Evolutionary conservation across 306 rosid species (phyloP), one percentile per base, ranked within the genome.

Genomic region (Vachellia collinsii): DNA sequence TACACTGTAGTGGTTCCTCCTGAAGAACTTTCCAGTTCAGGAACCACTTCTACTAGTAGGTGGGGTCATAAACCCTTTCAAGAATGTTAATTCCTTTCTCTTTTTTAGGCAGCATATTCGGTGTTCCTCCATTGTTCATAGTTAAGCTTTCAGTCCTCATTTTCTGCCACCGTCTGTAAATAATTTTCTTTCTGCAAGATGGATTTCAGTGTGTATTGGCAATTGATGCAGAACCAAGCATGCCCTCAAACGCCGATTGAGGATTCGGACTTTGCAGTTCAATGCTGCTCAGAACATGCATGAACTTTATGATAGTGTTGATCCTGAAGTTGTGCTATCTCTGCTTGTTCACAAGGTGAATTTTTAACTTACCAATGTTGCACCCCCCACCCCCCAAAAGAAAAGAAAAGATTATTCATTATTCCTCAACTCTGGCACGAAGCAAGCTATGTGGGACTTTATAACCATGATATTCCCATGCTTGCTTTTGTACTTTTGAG

Each of bases 1-100:
- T 95, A 95, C 78, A 83, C 98, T 39, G 98, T 95, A 80, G 95
- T 90, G 53, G 93, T 91, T 80, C 96, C 99, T 72, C 94, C 97
- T 36, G 83, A 83, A 86, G 94, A 93, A 77, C 95, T 88, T 88
- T 84, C 88, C 22, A 56, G 79, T 76, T 83, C 97, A 37, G 92
- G 11, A 74, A 72, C 14, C 43, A 81, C 68, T 69, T 82, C 94
- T 78, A 76, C 90, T 80, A 89, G 79, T 87, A 91, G 99, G 99
- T 93, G 89, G 61, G 82, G 68, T 76, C 34, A 29, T 29, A 29
- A 44, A 44, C 66, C 6, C 39, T 72, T 61, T 70, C 43, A 48
- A 70, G 62, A 77, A 41, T 61, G 80, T 75, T 58, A 29, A 79
- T 81, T 65, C 23, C 39, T 22, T 72, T 72, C 44, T 61, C 53